Base-by-base conservation (phyloP, 768 basidiomycete genomes). In the Wakefieldia striispora region DNA sequence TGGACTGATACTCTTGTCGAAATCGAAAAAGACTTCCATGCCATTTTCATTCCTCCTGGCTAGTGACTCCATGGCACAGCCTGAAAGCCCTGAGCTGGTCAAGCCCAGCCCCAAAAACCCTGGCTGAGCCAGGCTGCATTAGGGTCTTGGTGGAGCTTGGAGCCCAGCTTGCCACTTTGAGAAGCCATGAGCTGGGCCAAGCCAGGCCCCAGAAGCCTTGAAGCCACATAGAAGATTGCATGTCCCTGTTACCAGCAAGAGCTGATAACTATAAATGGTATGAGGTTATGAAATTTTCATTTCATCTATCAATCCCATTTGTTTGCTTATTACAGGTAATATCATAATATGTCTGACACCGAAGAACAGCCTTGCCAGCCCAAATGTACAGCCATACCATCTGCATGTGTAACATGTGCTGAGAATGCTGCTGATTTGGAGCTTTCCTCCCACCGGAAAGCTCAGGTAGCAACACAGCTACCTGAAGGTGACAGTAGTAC, bases 171-270 rank as follows among this genome's bases (percentile, higher is more conserved):
- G n/a, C n/a, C n/a, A n/a, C n/a, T n/a, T n/a, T n/a, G n/a, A n/a
- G n/a, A n/a, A n/a, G n/a, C n/a, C n/a, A n/a, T n/a, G n/a, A 47
- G 45, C 38, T 17, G 2, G n/a, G 45, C 38, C 29, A 11, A 16
- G 45, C 45, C 20, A 40, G 45, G 45, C 45, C 45, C 45, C 38
- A 40, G 29, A 47, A 47, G 45, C 37, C 45, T 27, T 17, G 11
- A 29, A 46, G 36, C 45, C 19, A 3, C 38, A 19, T 3, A 13
- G 21, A 34, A 34, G n/a, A 19, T n/a, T 0, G 31, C 19, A 14
- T 10, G 23, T 47, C 5, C 29, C 45, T 40, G 10, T 19, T 17
- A 17, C 21, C 5, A 11, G 38, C 17, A 39, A 33, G 16, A 16
- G 38, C 37, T 6, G 12, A 20, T 47, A 24, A 19, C 39, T 41